Evolutionary conservation across 2,329 filamentous ascomycete species (phyloP).

Genomic region (Hypoxylon sp.): DNA sequence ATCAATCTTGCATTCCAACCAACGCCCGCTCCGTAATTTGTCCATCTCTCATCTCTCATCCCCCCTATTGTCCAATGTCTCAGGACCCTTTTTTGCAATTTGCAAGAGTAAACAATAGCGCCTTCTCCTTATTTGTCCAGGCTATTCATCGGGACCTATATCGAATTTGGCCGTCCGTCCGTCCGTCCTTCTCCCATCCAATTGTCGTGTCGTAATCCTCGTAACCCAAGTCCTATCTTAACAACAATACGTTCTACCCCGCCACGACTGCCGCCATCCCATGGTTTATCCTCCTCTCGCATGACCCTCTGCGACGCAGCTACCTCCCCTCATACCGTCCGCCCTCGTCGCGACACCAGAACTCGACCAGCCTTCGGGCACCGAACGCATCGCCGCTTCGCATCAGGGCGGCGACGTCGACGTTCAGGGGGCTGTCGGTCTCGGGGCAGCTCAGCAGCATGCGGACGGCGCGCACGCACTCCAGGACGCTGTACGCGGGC

Average conservation of each 20-base stretch:
- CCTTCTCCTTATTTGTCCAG: conserved; percentile 5
- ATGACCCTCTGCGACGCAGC: conserved; percentile 1
- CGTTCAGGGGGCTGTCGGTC: conserved; percentile 78
- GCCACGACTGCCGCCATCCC: too few relatives aligned
- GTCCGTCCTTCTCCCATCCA: conserved; percentile 1
- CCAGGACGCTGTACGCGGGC: conserved; percentile 82
- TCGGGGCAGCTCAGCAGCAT: conserved; percentile 74
- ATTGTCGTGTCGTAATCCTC: conserved; percentile 8
- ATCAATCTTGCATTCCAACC: conserved; percentile 22
- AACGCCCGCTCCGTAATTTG: conserved; percentile 21
- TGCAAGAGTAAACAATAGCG: conserved; percentile 11
- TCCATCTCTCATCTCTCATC: too few relatives aligned
- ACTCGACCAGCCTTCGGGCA: conserved; percentile 74
- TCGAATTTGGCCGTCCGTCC: conserved; percentile 2
- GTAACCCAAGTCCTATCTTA: conserved; percentile 1
- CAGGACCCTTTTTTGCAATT: background rate
- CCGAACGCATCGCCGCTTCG: conserved; percentile 73
- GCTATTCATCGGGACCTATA: background rate
- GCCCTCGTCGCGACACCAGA: conserved; percentile 64
- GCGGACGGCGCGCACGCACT: conserved; percentile 76
- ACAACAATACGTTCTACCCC: too few relatives aligned
- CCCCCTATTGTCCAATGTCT: too few relatives aligned
- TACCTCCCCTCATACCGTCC: conserved; percentile 58
- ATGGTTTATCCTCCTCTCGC: background rate
- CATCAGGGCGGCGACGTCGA: conserved; percentile 78